Evolutionary conservation across 2,329 filamentous ascomycete species (phyloP).

Genomic region (Verticillium klebahnii): DNA sequence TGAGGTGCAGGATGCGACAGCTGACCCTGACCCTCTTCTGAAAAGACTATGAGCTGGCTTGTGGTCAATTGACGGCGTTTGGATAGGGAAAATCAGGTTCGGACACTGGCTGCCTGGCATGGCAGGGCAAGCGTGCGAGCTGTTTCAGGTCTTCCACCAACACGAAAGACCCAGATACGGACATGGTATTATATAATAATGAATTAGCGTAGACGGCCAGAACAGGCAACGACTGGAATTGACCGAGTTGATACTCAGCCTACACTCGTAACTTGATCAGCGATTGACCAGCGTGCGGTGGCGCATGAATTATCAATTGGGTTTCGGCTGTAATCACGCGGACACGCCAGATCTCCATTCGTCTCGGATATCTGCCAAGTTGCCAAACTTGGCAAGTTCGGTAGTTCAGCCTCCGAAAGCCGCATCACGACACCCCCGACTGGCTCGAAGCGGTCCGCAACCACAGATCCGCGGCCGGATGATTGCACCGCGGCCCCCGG

Average conservation of each 20-base stretch:
- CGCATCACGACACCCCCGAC: neutral
- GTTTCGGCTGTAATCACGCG: neutral
- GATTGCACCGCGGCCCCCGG: neutral
- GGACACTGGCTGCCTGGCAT: neutral
- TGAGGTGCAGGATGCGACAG: neutral
- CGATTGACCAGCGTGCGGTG: neutral
- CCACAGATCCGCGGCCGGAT: conserved; percentile 1
- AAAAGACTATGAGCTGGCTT: neutral
- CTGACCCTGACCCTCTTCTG: neutral
- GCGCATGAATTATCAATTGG: neutral
- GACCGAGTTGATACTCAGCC: neutral
- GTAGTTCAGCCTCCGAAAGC: conserved; percentile 2
- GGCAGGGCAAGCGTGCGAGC: neutral
- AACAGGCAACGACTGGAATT: neutral
- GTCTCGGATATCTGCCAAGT: conserved; percentile 2
- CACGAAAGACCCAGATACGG: neutral
- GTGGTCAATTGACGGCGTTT: neutral
- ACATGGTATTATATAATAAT: neutral
- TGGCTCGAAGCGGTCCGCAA: neutral
- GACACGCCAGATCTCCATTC: neutral
- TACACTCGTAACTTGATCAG: no score
- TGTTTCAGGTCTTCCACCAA: neutral
- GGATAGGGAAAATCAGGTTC: neutral
- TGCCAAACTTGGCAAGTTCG: conserved; percentile 5
- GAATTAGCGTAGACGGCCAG: neutral